These are phyloP conservation scores for Solanum sejunctum DNA, from an alignment of 257 asterid genomes.

Conservation along the genomic window DNA sequence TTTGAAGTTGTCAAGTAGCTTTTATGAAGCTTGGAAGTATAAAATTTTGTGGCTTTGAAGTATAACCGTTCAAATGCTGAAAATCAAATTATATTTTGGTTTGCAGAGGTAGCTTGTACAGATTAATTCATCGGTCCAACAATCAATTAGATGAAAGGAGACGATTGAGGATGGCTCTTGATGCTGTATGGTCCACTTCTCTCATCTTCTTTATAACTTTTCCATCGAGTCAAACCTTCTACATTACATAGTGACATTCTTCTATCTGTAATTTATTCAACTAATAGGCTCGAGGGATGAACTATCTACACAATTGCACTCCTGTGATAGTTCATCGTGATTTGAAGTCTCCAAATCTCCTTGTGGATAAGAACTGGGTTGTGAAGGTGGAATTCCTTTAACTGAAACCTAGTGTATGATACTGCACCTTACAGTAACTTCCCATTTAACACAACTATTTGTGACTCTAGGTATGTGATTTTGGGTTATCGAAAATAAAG, in stretches of 20 bases:
- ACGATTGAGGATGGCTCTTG: constrained; percentile 89
- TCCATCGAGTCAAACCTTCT: neutral
- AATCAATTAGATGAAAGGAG: constrained; percentile 87
- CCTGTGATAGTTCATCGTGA: constrained; percentile 95
- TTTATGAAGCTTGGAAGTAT: neutral
- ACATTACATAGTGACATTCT: neutral
- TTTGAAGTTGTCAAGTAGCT: neutral
- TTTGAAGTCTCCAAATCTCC: constrained; percentile 95
- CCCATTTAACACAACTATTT: constrained; percentile 2
- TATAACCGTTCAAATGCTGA: neutral
- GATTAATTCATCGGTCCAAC: constrained; percentile 82
- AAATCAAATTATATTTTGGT: constrained; percentile 6
- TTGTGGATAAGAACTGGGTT: constrained; percentile 94
- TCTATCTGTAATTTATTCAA: neutral
- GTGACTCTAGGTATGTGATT: constrained; percentile 71
- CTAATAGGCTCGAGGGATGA: constrained; percentile 91
- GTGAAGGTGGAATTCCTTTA: constrained; percentile 59
- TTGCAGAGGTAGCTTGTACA: constrained; percentile 93
- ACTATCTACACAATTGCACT: constrained; percentile 82
- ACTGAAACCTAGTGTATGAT: neutral
- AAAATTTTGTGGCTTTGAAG: neutral
- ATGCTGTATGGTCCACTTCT: constrained; percentile 48
- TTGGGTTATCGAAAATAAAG: constrained; percentile 86
- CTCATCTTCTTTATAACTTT: neutral
- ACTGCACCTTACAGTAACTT: neutral